These are phyloP conservation scores for Herpetospermum pedunculosum DNA, from an alignment of 306 rosid species.

Conservation along the genomic window DNA sequence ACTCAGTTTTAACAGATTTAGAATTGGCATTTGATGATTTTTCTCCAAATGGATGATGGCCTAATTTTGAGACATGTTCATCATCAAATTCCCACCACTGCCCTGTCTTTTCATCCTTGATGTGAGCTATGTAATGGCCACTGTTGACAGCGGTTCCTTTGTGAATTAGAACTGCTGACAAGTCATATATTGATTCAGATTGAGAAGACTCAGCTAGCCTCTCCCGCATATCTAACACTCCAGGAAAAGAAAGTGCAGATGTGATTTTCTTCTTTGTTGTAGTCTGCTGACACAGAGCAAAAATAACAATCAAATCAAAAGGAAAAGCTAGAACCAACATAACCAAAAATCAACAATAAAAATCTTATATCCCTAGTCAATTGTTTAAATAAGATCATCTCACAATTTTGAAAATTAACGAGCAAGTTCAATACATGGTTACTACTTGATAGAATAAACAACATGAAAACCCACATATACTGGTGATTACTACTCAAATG, in stretches of 20 bases:
- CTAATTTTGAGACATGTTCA: conserved; percentile 71
- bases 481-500: background rate
- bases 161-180: conserved; percentile 92
- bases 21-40: conserved; percentile 46
- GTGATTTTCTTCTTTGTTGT: conserved; percentile 94
- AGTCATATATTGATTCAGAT: conserved; percentile 53
- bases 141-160: conserved; percentile 94
- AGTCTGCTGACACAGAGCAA: conserved; percentile 50
- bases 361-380: background rate
- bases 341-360: background rate
- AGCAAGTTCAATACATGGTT: background rate
- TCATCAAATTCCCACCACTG: conserved; percentile 99
- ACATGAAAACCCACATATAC: background rate
- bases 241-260: conserved; percentile 74
- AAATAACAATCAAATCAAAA: conserved; percentile 2
- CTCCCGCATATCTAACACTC: conserved; percentile 59
- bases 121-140: conserved; percentile 91
- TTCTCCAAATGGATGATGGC: conserved; percentile 74
- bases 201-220: conserved; percentile 64
- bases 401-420: background rate
- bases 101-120: conserved; percentile 81
- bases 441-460: background rate
- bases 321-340: background rate
- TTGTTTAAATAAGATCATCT: background rate
- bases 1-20: conserved; percentile 40